Evolutionary conservation across 768 basidiomycete species (phyloP), one percentile per base, ranked within the genome.

Genomic region (Auricularia cornea): DNA sequence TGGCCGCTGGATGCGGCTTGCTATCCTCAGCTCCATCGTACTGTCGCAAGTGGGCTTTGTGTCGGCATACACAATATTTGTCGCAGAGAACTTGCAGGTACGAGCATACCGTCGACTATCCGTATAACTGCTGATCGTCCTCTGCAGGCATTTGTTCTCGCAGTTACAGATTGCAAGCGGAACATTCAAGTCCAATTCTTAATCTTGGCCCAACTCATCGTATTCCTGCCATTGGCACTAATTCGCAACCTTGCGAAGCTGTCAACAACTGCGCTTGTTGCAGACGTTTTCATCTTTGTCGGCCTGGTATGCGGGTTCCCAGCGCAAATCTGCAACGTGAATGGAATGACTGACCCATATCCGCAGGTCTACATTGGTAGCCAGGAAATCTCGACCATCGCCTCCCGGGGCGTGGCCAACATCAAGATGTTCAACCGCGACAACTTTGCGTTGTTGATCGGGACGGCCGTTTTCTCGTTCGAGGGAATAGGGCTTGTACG

Each of bases 391-490:
- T 75, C 77, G 1, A 78, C 92, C 38, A 82, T 99, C 65, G 80
- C 79, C 1, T 70, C 81, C 3, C 73, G 80, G 11, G 97, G 97
- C 4, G 75, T 91, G 20, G 90, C 91, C 16, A 82, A 93, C 61
- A 82, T 98, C 40, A 81, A 85, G 69, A 67, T 93, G 73, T 98
- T 98, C 79, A 99, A 99, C 74, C 72, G 86, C 3, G 88, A 84
- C 70, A 89, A 92, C 67, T 99, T 93, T 78, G 88, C 96, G 0
- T 77, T 98, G 23, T 84, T 99, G 65, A 90, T 99, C 63, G 97
- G 94, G 8, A 98, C 97, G 28, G 96, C 97, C 3, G 96, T 98
- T 32, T 98, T 98, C 75, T 93, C 97, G 1, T 99, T 98, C 69
- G 96, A 99, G 75, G 96, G 96, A 10, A 93, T 99, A 67, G 97